A percentile compares a stretch with the other conserved stretches of the same genome.
Conservation (phyloP, 2,329 filamentous ascomycete genomes). For the Penicillium glabrum region DNA sequence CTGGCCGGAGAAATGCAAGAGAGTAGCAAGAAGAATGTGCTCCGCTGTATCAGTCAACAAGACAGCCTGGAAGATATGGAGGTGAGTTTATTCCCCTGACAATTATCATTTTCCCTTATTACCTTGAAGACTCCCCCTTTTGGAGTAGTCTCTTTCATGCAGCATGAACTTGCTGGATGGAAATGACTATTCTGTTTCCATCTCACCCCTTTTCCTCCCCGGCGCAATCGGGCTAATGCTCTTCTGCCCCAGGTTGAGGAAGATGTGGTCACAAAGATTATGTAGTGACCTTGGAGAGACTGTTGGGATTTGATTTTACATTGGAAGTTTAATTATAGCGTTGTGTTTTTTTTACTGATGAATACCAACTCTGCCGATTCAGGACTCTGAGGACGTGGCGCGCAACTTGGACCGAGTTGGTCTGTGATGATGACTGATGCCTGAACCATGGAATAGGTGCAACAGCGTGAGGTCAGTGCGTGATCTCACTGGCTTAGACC, state of each 20-base stretch:
- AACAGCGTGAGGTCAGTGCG: constrained; percentile 37
- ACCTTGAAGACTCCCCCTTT: neutral
- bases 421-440: constrained; percentile 17
- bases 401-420: constrained; percentile 28
- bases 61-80: constrained; percentile 99
- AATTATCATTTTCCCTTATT: constrained; percentile 3
- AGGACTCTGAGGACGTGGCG: constrained; percentile 32
- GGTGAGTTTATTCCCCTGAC: constrained; percentile 62
- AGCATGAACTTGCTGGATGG: neutral
- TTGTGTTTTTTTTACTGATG: constrained; percentile 29
- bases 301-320: constrained; percentile 18
- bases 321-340: neutral
- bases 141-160: neutral
- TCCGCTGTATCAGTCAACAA: constrained; percentile 94
- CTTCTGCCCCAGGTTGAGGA: constrained; percentile 71
- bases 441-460: constrained; percentile 12
- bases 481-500: constrained; percentile 40
- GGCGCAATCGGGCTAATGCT: constrained; percentile 40
- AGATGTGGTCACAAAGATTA: constrained; percentile 81
- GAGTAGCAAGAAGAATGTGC: constrained; percentile 98
- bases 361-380: constrained; percentile 27
- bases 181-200: neutral
- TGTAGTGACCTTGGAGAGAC: constrained; percentile 55
- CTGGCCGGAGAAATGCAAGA: constrained; percentile 96
- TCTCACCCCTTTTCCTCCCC: constrained; percentile 2